phyloP scores from a whole-genome alignment of 176 grass and related monocot species.

The barley (Hordeum vulgare) region DNA sequence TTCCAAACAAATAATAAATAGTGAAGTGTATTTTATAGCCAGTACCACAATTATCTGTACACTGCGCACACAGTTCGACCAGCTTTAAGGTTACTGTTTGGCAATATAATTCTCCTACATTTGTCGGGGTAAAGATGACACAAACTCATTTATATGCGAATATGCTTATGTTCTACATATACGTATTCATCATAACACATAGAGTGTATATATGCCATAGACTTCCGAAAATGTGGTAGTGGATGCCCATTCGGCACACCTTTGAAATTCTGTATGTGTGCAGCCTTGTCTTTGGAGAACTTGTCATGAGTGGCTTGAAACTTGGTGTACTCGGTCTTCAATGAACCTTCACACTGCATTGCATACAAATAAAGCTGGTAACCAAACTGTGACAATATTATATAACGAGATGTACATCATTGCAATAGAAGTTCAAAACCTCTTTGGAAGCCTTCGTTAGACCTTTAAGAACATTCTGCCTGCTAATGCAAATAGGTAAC shows the following conservation, averaged over 20 bases:
- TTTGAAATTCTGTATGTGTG: slow-evolving; percentile 73
- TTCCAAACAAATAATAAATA: not conserved
- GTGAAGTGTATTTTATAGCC: too few relatives aligned
- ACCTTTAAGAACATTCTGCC: slow-evolving; percentile 75
- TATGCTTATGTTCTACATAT: not conserved
- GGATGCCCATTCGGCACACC: slow-evolving; percentile 27
- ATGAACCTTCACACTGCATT: slow-evolving; percentile 64
- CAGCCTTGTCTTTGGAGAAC: slow-evolving; percentile 75
- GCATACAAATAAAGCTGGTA: not conserved
- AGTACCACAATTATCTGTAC: too few relatives aligned
- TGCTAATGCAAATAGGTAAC: slow-evolving; percentile 17
- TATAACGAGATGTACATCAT: not conserved
- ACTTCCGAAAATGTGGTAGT: not conserved
- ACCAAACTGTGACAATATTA: not conserved
- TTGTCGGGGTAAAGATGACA: not conserved
- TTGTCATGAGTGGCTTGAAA: slow-evolving; percentile 34
- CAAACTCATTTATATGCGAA: not conserved
- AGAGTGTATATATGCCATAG: not conserved
- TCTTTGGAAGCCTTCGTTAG: slow-evolving; percentile 83
- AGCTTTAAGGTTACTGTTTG: not conserved
- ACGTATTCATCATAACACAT: not conserved
- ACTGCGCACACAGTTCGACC: not conserved
- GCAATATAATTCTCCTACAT: not conserved
- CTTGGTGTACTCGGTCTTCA: slow-evolving; percentile 77
- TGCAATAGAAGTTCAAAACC: slow-evolving; percentile 16